Evolutionary conservation across 169 alveolate species (phyloP).

Genomic region (Plasmodium gallinaceum): DNA sequence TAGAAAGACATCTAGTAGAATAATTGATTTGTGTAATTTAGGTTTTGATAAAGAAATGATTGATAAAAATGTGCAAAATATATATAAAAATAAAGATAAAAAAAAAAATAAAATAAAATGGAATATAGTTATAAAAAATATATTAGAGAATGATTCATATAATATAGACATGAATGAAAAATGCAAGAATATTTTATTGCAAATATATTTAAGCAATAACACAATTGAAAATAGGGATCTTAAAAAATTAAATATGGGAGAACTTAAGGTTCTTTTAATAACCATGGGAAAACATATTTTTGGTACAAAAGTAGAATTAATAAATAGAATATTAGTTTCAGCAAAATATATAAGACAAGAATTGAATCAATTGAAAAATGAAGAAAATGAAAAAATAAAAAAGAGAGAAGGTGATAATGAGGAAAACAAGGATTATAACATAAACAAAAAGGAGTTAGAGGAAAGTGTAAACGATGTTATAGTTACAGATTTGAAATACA

Average conservation of each 20-base stretch:
- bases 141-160: slow-evolving; percentile 27
- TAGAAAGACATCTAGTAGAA: slow-evolving; percentile 69
- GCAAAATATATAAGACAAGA: slow-evolving; percentile 63
- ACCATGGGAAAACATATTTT: slow-evolving; percentile 71
- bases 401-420: slow-evolving; percentile 27
- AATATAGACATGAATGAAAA: slow-evolving; percentile 53
- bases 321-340: slow-evolving; percentile 63
- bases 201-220: slow-evolving; percentile 34
- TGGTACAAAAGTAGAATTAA: slow-evolving; percentile 69
- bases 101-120: slow-evolving; percentile 29
- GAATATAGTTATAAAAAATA: slow-evolving; percentile 33
- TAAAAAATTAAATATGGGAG: slow-evolving; percentile 61
- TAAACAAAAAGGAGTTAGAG: not conserved
- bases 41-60: slow-evolving; percentile 70
- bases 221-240: slow-evolving; percentile 21
- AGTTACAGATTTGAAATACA: not conserved
- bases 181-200: slow-evolving; percentile 34
- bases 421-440: not conserved
- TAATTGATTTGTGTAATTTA: slow-evolving; percentile 54
- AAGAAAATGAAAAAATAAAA: not conserved
- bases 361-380: not conserved
- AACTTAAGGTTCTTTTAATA: slow-evolving; percentile 59
- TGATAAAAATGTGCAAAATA: slow-evolving; percentile 16
- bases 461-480: not conserved
- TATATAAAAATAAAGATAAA: slow-evolving; percentile 30